These are phyloP conservation scores for Stylonectria norvegica DNA, from an alignment of 2,329 filamentous ascomycete genomes.

Conservation along the genomic window DNA sequence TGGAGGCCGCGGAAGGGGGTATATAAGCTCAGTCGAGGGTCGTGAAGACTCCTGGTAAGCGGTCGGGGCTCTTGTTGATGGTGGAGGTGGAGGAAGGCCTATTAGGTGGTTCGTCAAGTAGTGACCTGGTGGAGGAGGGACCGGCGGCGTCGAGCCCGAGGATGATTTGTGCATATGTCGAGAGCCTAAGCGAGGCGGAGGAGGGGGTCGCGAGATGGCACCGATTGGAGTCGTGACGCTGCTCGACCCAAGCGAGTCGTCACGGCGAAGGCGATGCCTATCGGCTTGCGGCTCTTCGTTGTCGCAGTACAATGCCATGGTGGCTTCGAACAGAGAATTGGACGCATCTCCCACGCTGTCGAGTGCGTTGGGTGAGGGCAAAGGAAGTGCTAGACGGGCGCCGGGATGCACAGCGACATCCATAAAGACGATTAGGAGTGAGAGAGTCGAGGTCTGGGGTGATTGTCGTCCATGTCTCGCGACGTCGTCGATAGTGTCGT, in stretches of 20 bases:
- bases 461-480: conserved; percentile 16
- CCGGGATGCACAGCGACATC: conserved; percentile 12
- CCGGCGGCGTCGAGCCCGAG: conserved; percentile 8
- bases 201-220: conserved; percentile 17
- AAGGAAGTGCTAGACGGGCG: conserved; percentile 4
- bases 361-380: conserved; percentile 10
- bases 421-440: conserved; percentile 15
- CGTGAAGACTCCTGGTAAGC: neutral
- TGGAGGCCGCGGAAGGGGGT: neutral
- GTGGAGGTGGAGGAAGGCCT: conserved; percentile 5
- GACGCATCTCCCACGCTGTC: conserved; percentile 15
- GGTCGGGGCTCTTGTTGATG: neutral
- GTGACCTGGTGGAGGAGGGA: conserved; percentile 13
- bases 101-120: too few species aligned
- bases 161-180: conserved; percentile 11
- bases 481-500: conserved; percentile 6
- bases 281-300: conserved; percentile 27
- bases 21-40: too few species aligned
- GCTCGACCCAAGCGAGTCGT: conserved; percentile 29
- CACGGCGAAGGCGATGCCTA: conserved; percentile 24
- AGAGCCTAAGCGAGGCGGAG: conserved; percentile 14
- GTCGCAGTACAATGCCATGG: conserved; percentile 26
- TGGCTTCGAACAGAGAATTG: conserved; percentile 13
- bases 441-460: conserved; percentile 10
- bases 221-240: conserved; percentile 27